Percentiles rank a stretch among this genome's conserved stretches.
These are phyloP conservation scores for Helichrysum umbraculigerum DNA, from an alignment of 129 eudicot species.

Conservation along the genomic window DNA sequence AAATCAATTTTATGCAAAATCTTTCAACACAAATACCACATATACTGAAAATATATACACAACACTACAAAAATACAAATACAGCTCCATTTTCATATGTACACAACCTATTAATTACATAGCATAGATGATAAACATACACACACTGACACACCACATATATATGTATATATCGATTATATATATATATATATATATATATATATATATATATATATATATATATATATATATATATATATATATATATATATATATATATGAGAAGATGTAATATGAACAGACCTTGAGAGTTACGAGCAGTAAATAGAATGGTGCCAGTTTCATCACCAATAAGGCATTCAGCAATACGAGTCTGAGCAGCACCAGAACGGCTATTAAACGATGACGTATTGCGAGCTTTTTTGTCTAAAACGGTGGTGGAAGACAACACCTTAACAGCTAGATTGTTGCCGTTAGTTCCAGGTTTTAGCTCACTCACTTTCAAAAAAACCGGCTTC, in stretches of 20 bases:
- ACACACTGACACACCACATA: neutral
- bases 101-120: neutral
- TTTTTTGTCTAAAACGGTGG: neutral
- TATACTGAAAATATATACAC: neutral
- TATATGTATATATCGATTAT: neutral
- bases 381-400: neutral
- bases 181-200: neutral
- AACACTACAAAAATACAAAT: neutral
- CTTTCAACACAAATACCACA: neutral
- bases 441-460: constrained; percentile 4
- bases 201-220: neutral
- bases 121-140: neutral
- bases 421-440: neutral
- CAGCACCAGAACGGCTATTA: neutral
- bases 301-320: constrained; percentile 10
- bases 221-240: no score
- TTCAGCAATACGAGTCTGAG: neutral
- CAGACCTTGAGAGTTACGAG: neutral
- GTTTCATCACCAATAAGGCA: constrained; percentile 8
- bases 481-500: constrained; percentile 11
- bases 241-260: neutral
- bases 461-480: neutral
- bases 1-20: neutral
- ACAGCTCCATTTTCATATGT: neutral
- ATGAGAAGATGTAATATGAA: neutral